Evolutionary conservation across 208 protist genomes (phyloP), one percentile per base, ranked within the genome.

Genomic region (Leishmania guyanensis): DNA sequence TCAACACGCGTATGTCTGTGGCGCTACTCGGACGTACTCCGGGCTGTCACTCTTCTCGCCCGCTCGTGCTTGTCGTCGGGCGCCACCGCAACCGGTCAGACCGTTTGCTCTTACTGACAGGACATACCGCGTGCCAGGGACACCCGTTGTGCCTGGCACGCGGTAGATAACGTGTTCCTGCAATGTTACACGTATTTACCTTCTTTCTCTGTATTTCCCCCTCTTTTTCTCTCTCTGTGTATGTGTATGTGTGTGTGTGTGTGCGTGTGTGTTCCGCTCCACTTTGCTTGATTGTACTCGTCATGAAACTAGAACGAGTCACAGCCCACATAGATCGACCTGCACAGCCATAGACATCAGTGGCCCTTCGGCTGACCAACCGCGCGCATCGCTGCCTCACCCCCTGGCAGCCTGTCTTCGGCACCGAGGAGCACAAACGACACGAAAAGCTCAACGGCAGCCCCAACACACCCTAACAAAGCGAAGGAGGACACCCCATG

Each of bases 401-500:
- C 53, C 69, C 46, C 48, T 46, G 26, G 46, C 17, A 51, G 46
- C 22, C 22, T 4, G 20, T n/a, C 48, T 29, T 73, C 12, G 69
- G 20, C n/a, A 22, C 2, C 4, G 43, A 51, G 14, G 48, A 39
- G 2, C 53, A 77, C 51, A 54, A 29, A 71, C 22, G 22, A 73
- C 5, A 54, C 3, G 53, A 62, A 51, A 62, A 60, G 46, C 26
- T 43, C 6, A 72, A 51, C 46, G 9, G 39, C 14, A 73, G 48
- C 48, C 72, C 20, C 33, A 22, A 26, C 8, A 51, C 69, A 8
- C 26, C 46, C 46, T 26, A 73, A 16, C 48, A 54, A 54, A 54
- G 33, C 69, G 62, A 46, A 39, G 26, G 20, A 69, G 75, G 62
- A 79, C 46, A 26, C 50, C 14, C 9, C 53, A 76, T 97, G 93